A percentile compares a stretch with the other conserved stretches of the same genome.
Evolutionary conservation across 805 yeast species (phyloP).

Genomic region (Blastobotrys muscicola): DNA sequence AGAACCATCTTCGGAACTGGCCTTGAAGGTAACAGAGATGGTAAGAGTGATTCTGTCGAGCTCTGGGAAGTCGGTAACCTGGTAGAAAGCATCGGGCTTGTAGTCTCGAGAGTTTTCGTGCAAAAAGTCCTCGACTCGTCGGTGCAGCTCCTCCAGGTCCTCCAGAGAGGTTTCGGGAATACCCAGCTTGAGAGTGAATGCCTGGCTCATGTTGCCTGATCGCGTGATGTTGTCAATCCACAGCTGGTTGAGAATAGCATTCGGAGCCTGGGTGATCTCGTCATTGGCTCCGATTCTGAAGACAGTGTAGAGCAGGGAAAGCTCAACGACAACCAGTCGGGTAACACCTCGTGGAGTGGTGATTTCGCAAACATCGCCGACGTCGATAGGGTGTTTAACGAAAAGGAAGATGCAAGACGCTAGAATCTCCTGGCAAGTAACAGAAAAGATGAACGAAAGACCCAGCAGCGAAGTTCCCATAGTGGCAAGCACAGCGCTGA

Average conservation of each 20-base stretch:
- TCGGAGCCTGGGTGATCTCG: conserved; percentile 30
- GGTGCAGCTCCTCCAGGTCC: conserved; percentile 26
- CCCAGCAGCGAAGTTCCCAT: conserved; percentile 32
- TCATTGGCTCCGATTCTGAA: conserved; percentile 22
- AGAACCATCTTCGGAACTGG: conserved; percentile 26
- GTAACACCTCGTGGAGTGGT: conserved; percentile 17
- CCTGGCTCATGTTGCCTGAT: conserved; percentile 24
- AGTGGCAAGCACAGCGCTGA: conserved; percentile 32
- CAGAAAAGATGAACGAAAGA: conserved; percentile 30
- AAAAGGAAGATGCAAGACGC: conserved; percentile 31
- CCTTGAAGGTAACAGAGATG: conserved; percentile 22
- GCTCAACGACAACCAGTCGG: conserved; percentile 24
- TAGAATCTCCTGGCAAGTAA: conserved; percentile 31
- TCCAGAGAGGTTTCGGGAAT: conserved; percentile 30
- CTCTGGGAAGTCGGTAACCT: conserved; percentile 26
- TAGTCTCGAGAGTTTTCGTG: conserved; percentile 29
- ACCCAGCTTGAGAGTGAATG: conserved; percentile 23
- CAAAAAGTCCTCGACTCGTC: conserved; percentile 23
- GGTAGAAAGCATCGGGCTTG: conserved; percentile 25
- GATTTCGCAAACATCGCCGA: conserved; percentile 31
- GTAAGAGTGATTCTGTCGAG: conserved; percentile 25
- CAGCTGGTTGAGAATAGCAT: conserved; percentile 27
- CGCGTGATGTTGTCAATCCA: conserved; percentile 32
- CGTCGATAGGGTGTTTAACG: conserved; percentile 34
- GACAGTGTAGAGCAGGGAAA: conserved; percentile 30